A percentile compares a stretch with the other conserved stretches of the same genome.
These are phyloP conservation scores for Asterella californica DNA, from an alignment of 225 moss, liverwort and hornwort species.

Conservation along the genomic window DNA sequence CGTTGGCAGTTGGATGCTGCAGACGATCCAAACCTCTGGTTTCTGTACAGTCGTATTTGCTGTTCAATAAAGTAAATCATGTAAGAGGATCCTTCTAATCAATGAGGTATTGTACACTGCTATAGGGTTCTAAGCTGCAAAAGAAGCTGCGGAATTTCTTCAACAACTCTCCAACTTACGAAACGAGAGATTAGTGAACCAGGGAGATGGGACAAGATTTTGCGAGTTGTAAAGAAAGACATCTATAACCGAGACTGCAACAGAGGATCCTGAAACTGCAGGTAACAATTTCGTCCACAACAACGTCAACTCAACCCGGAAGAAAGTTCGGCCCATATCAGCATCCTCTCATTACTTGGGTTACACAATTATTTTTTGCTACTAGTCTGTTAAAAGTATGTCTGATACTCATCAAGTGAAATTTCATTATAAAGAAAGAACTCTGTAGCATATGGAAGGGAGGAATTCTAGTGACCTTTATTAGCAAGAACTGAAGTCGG, in stretches of 20 bases:
- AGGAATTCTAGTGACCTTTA: neutral
- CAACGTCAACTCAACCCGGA: no score
- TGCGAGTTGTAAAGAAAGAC: no score
- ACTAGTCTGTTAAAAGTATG: neutral
- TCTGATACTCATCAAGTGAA: neutral
- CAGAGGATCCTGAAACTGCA: no score
- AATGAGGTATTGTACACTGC: no score
- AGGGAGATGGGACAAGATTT: no score
- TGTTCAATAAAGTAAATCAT: neutral
- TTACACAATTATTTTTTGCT: neutral
- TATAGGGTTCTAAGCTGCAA: no score
- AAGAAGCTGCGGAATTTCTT: no score
- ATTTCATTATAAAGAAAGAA: neutral
- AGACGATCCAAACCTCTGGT: neutral
- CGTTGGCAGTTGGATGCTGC: neutral
- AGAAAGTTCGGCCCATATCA: no score
- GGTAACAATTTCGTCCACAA: no score
- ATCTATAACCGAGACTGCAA: no score
- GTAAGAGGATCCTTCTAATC: neutral
- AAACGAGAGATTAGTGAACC: no score
- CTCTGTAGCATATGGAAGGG: neutral
- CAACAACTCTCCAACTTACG: no score
- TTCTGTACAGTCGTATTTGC: neutral
- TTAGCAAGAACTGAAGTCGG: neutral
- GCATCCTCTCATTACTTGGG: neutral